Base-by-base conservation (phyloP, 2,329 filamentous ascomycete genomes). In the Fonsecaea monophora region DNA sequence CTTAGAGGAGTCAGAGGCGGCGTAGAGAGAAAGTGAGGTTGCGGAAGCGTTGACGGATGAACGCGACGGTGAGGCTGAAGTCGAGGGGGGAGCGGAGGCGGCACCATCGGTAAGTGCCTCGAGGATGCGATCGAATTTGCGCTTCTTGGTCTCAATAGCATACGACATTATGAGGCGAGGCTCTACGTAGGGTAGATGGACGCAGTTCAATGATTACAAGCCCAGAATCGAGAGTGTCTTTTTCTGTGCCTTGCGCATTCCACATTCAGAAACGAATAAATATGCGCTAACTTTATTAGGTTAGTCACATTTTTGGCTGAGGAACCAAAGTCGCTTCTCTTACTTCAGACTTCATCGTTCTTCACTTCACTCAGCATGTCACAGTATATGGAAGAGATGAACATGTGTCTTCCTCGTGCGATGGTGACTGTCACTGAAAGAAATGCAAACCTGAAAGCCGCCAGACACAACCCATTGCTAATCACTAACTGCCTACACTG, bases 111-210 rank as follows among this genome's bases (percentile, higher is more conserved):
- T 71, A 2, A 82, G 73, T 1, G 80, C 81, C 55, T 82, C 80
- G 0, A 82, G 73, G 8, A 82, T 78, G 45, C 81, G 79, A 62
- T 82, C 79, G 40, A 82, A 83, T 64, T 82, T 82, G 65, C 80
- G 77, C 68, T 82, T 82, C 72, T 82, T 82, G 6, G 80, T 79
- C 62, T 81, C 79, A 37, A 82, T 71, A 6, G 79, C 77, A 72
- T 82, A 82, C 12, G 71, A 72, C 71, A 73, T 73, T 9, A 37
- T 25, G 7, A 15, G 25, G 10, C 50, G 34, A n/a, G 32, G 6
- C 9, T 8, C 32, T 30, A 8, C 32, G 34, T 38, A 53, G 35
- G 18, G 37, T 53, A 18, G 45, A 18, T 18, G 38, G 55, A 35
- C 10, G 59, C n/a, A 37, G 30, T 55, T 55, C 6, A 18, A 34